Conservation (phyloP, 108 stramenopile genomes). For the Pseudonitzschia delicatissima region DNA sequence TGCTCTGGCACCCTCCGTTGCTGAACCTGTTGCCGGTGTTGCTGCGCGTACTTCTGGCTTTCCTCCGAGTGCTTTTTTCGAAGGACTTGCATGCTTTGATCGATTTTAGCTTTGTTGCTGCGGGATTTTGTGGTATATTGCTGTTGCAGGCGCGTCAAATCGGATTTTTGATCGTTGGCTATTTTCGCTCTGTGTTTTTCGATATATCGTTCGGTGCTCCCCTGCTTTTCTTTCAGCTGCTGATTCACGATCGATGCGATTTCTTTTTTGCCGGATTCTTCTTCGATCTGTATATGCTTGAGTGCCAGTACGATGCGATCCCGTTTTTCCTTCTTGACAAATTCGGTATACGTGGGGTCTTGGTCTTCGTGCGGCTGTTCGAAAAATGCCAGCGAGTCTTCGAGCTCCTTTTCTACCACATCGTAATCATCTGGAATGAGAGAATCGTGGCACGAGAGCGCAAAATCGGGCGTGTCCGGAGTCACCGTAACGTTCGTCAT, state of each 20-base stretch:
- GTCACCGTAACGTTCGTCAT: too few relatives aligned
- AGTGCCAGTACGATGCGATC: slow-evolving; percentile 29
- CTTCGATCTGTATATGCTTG: slow-evolving; percentile 30
- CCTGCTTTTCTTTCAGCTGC: slow-evolving; percentile 40
- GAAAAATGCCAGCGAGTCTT: slow-evolving; percentile 59
- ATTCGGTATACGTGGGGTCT: slow-evolving; percentile 32
- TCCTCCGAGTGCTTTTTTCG: slow-evolving; percentile 40
- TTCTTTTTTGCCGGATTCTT: slow-evolving; percentile 31
- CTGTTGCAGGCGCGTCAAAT: slow-evolving; percentile 36
- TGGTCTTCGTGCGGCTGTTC: slow-evolving; percentile 66
- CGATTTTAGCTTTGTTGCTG: slow-evolving; percentile 43
- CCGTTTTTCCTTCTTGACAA: slow-evolving; percentile 11
- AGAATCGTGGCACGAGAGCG: not conserved
- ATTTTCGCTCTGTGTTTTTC: slow-evolving; percentile 32
- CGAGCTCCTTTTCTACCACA: slow-evolving; percentile 23
- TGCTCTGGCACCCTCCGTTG: slow-evolving; percentile 35
- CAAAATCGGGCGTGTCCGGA: not conserved
- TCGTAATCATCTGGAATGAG: not conserved
- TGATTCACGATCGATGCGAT: slow-evolving; percentile 42
- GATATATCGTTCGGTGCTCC: slow-evolving; percentile 26
- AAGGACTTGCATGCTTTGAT: slow-evolving; percentile 47
- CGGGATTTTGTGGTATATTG: slow-evolving; percentile 23
- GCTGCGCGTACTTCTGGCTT: slow-evolving; percentile 31
- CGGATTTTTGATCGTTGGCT: slow-evolving; percentile 43
- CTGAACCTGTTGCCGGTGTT: slow-evolving; percentile 50